Evolutionary conservation across 2,329 filamentous ascomycete species (phyloP), one percentile per base, ranked within the genome.

Genomic region (Ceratocystiopsis minuta): DNA sequence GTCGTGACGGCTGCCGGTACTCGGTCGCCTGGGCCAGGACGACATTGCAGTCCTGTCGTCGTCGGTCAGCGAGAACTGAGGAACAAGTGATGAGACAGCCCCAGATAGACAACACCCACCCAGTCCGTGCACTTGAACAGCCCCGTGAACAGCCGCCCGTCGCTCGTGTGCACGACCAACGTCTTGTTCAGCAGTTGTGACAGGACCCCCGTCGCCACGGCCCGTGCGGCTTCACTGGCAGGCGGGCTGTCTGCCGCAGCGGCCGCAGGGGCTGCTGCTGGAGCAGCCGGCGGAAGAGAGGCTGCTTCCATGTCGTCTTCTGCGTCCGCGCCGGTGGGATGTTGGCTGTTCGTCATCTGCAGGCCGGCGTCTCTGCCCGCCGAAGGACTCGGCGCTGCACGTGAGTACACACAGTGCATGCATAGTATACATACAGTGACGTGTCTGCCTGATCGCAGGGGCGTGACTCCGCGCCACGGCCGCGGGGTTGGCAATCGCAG

Each of bases 81-180:
- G 39, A 31, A 45, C 28, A 36, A 37, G 16, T 12, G 15, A 34
- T 6, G n/a, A n/a, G n/a, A 28, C 14, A 16, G 16, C 13, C 33
- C 31, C 16, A 33, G 2, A 17, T 3, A 31, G 4, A 28, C 33
- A 41, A 34, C n/a, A 15, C n/a, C 5, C 28, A 92, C 86, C 45
- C 80, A 76, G 64, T 98, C 90, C 28, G 87, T 95, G 64, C 90
- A 98, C 61, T 92, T 95, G 62, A 98, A 82, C 48, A 77, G 70
- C 16, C 90, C 90, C 43, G 86, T 75, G 59, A 96, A 98, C 57
- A 94, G 77, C 46, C 90, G 82, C 15, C 74, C 75, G 56, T 96
- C 88, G 5, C 76, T 82, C 14, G 80, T 83, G 52, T 81, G 73
- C 42, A 96, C 64, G 44, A 86, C 78, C 32, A 96, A 63, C 34